Base-by-base conservation (phyloP, 306 rosid species). In the Astragalus membranaceus region DNA sequence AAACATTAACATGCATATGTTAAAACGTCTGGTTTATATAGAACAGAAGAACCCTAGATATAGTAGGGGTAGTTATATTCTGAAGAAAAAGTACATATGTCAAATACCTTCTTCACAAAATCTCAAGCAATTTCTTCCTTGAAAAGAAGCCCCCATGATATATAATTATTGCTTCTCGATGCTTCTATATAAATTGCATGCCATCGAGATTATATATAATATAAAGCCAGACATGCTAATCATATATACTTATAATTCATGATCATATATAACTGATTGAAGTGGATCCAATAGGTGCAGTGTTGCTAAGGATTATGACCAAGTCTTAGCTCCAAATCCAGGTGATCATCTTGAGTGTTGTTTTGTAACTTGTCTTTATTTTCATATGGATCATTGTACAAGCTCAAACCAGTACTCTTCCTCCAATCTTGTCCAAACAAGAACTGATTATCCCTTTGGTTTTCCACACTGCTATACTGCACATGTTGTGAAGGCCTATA, bases 251-350 rank as follows among this genome's bases (percentile, higher is more conserved):
- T 20, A 20, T 20, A 20, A 20, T 0, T 20, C 23, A 20, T 26
- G 30, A 26, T 26, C 30, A 26, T 26, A 26, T 26, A 26, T 26
- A 26, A 3, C 30, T 26, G 4, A 26, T 26, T 26, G 4, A 26
- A 20, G 39, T 48, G 52, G n/a, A 51, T 42, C n/a, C 63, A 36
- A 11, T 50, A 23, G 7, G 46, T 15, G 29, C 30, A 12, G 14
- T 60, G 0, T 46, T 64, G 67, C 70, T 82, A 87, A 5, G 90
- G 92, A 67, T 87, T 72, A 61, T 88, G 84, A 46, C 98, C 96
- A 20, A 92, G 90, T 76, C 96, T 92, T 78, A 92, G 98, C 90
- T 89, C 96, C 88, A 92, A 84, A 86, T 92, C 96, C 47, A 89
- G 69, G 26, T 80, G 88, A 54, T 64, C 90, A 14, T 78, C 86